A percentile compares a stretch with the other conserved stretches of the same genome.
phyloP scores from a whole-genome alignment of 352 stramenopile species.

The Phytopythium chamaehyphon region DNA sequence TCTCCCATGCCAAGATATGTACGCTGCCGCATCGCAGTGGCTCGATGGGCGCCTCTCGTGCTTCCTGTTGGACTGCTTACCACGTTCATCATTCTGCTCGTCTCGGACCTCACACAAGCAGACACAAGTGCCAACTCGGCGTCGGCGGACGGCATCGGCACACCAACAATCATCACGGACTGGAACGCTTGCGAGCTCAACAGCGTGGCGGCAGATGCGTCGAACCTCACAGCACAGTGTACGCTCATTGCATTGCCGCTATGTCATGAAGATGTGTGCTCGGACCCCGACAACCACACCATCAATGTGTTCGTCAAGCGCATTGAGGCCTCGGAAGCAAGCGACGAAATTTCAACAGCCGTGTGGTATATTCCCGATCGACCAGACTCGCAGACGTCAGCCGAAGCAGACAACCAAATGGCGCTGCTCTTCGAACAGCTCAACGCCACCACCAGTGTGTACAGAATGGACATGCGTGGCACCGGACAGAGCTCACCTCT shows the following conservation, averaged over 20 bases:
- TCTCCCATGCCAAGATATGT: constrained; percentile 25
- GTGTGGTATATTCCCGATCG: constrained; percentile 45
- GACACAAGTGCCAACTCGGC: constrained; percentile 14
- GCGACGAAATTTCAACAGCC: constrained; percentile 8
- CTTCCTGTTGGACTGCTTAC: constrained; percentile 27
- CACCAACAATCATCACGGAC: constrained; percentile 10
- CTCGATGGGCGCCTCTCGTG: constrained; percentile 26
- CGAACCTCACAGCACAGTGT: constrained; percentile 33
- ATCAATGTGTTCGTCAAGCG: constrained; percentile 55
- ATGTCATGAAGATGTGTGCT: constrained; percentile 42
- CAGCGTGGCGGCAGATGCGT: constrained; percentile 12
- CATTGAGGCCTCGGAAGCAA: constrained; percentile 18
- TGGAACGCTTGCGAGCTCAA: constrained; percentile 35
- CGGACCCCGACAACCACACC: constrained; percentile 30
- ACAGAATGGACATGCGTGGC: constrained; percentile 53
- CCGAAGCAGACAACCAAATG: constrained; percentile 42
- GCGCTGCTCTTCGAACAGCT: constrained; percentile 42
- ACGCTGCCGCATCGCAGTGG: constrained; percentile 23
- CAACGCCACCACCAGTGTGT: constrained; percentile 34
- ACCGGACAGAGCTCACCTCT: constrained; percentile 43
- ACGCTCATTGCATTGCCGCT: constrained; percentile 33
- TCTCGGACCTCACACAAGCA: constrained; percentile 23
- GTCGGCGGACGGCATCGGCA: constrained; percentile 4
- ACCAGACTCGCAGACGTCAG: constrained; percentile 18
- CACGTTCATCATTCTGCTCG: constrained; percentile 25